Evolutionary conservation across 192 early-diverging fungal species (phyloP), one percentile per base, ranked within the genome.

Genomic region (Cladochytrium replicatum): DNA sequence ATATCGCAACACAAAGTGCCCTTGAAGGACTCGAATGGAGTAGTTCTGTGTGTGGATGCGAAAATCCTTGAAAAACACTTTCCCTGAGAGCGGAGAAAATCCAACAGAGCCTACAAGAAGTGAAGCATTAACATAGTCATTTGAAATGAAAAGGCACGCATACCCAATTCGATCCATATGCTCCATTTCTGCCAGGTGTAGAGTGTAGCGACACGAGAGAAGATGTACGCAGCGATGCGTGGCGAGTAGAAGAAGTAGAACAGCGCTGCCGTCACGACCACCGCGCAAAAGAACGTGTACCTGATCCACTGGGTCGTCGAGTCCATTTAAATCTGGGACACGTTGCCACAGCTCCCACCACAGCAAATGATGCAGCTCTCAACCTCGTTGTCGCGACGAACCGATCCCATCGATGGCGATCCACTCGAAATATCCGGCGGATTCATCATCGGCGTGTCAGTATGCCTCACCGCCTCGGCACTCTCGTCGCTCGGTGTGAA

Each of bases 161-260:
- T 68, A 86, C 84, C 85, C 41, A 84, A 60, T 57, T 85, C 81
- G 37, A 87, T 71, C 32, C 73, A 82, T 11, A 78, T 78, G 48
- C 72, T 67, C 52, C 77, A 74, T 30, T 61, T 65, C 30, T 74
- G 41, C 85, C 85, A 87, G 1, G 79, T 78, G 55, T 76, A 83
- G 63, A 78, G 63, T 46, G 75, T 66, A 13, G 82, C 59, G 2
- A 87, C 23, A 25, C 71, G 67, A 1, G 80, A 75, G 13, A 84
- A 57, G n/a, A 82, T 23, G 22, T 68, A 72, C 7, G 71, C 85
- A 40, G 82, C 50, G 25, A 75, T 60, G 15, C 83, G 72, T 49
- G 79, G 81, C 31, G 74, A 72, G 41, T 86, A 87, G 58, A 87
- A 87, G 23, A 84, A 64, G 38, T 84, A 83, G 63, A 87, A 83